phyloP scores from a whole-genome alignment of 768 basidiomycete species.

The Cyclocybe cylindracea region DNA sequence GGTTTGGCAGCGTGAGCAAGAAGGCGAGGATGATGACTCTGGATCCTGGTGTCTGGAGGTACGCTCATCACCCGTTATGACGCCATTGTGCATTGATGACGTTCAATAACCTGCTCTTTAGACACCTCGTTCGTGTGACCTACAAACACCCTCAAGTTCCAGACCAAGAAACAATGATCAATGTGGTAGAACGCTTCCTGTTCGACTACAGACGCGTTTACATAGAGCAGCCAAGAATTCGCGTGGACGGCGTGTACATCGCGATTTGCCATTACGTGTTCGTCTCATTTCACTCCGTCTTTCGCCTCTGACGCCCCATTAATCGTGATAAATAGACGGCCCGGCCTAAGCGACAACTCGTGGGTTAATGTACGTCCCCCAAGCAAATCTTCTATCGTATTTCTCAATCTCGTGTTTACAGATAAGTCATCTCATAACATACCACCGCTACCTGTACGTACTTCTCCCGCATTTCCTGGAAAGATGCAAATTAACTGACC shows the following conservation, averaged over 20 bases:
- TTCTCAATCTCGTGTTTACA: slow-evolving; percentile 26
- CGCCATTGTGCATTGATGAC: slow-evolving; percentile 1
- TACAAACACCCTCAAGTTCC: slow-evolving; percentile 80
- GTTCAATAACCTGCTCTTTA: slow-evolving; percentile 24
- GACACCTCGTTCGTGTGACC: slow-evolving; percentile 60
- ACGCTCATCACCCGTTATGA: slow-evolving; percentile 15
- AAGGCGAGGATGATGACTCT: slow-evolving; percentile 75
- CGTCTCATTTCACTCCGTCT: slow-evolving; percentile 21
- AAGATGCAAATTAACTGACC: background rate
- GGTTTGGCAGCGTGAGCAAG: slow-evolving; percentile 72
- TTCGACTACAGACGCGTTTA: slow-evolving; percentile 75
- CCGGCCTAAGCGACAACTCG: slow-evolving; percentile 77
- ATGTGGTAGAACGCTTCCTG: slow-evolving; percentile 51
- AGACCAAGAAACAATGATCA: slow-evolving; percentile 45
- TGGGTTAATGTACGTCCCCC: slow-evolving; percentile 76
- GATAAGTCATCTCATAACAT: slow-evolving; percentile 87
- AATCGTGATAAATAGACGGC: slow-evolving; percentile 44
- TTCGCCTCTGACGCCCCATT: slow-evolving; percentile 2
- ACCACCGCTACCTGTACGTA: slow-evolving; percentile 85
- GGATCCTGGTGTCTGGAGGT: slow-evolving; percentile 80
- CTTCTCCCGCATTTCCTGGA: background rate
- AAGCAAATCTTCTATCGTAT: slow-evolving; percentile 2
- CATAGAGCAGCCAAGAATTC: slow-evolving; percentile 82
- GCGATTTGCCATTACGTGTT: slow-evolving; percentile 89
- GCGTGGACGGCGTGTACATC: slow-evolving; percentile 89